Base-by-base conservation (phyloP, 192 early-diverging fungal genomes). In the Coemansia sp. region DNA sequence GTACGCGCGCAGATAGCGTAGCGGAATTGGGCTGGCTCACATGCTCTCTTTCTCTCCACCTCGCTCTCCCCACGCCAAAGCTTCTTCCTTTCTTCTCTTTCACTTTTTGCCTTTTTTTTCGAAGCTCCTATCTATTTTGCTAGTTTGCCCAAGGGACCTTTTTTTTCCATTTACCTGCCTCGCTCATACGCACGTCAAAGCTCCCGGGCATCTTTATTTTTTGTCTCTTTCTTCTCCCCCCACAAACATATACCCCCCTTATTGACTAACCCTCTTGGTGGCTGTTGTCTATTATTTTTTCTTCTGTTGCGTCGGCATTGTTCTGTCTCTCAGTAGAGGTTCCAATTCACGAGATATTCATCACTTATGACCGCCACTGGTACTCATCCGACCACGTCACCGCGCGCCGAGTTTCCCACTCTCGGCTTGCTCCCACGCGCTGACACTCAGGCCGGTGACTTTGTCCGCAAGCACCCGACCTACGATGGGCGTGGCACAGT, bases 401-500 rank as follows among this genome's bases (percentile, higher is more conserved):
- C 78, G 88, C 92, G 26, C 86, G 91, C 65, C 28, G 67, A 69
- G 66, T 92, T 88, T 64, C 91, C 91, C 35, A 74, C 81, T 19
- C 72, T 85, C 61, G 90, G 91, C 0, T 79, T 92, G 28, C 74
- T 91, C 68, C 90, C 91, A 4, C 88, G 88, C 50, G 71, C 87
- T 37, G 94, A 95, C 76, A 95, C 95, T 7, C 91, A 96, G 77
- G 93, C 91, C 1, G 88, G 88, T 30, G 76, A 89, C 13, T 97
- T 93, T 77, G 70, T 95, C 55, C 88, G 88, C 73, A 92, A 94
- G 82, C 84, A 91, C 66, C 89, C 94, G 23, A 57, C 33, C 26
- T 96, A 89, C 77, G 96, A 98, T 66, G 97, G 97, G 6, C 88
- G 97, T 57, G 90, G 91, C 39, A 91, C 91, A 13, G 89, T 95